Percentiles rank a stretch among this genome's conserved stretches.
phyloP scores from a whole-genome alignment of 148 eudicot species.

The Vaccinium corymbosum region DNA sequence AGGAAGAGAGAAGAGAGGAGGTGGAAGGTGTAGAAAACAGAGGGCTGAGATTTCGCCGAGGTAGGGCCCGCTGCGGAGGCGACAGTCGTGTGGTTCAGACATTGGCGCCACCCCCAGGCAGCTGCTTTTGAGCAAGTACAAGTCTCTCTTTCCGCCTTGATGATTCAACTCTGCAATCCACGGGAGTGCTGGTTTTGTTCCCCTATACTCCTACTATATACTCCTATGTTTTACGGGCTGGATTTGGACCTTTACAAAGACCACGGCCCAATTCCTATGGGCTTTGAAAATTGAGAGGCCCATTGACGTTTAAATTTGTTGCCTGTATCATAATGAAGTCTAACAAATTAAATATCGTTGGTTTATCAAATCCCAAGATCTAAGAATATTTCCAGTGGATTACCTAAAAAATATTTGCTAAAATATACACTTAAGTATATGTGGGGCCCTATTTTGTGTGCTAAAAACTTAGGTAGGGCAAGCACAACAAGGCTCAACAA shows the following conservation, averaged over 20 bases:
- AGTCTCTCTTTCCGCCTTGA: not conserved
- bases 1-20: conserved; percentile 53
- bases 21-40: conserved; percentile 58
- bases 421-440: no score
- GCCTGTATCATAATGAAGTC: no score
- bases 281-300: not conserved
- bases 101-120: conserved; percentile 4
- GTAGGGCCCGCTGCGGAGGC: conserved; percentile 48
- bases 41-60: conserved; percentile 89
- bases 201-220: not conserved
- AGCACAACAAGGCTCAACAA: no score
- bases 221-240: not conserved
- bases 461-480: no score
- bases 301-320: no score
- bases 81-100: conserved; percentile 20
- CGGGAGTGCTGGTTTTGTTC: not conserved
- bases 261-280: not conserved
- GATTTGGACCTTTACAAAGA: not conserved
- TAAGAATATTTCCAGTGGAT: no score
- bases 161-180: no score
- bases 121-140: not conserved
- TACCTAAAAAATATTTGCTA: no score
- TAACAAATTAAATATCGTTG: no score
- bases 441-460: no score
- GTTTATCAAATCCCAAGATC: no score